Evolutionary conservation across 1,139 yeast genomes (phyloP), one percentile per base, ranked within the genome.

Genomic region (Pichia inconspicua): DNA sequence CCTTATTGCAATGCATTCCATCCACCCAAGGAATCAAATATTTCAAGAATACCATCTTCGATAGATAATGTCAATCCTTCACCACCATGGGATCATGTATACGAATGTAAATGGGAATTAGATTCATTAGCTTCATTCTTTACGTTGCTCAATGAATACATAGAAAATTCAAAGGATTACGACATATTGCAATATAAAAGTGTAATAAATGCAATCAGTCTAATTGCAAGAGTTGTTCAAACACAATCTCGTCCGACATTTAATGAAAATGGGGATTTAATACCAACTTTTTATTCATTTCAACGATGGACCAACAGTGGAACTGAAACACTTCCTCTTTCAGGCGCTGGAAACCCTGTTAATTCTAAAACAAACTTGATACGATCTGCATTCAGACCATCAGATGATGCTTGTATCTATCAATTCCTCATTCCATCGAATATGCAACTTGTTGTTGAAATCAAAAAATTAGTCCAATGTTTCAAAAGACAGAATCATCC

Each of bases 1-100:
- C 95, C 96, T 0, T 88, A 85, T 64, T 88, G 96, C 66, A 88
- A 88, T 64, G 96, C 96, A 0, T 88, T 86, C 69, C 95, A 88
- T 58, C 95, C 96, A 3, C 96, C 96, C 0, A 72, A 74, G 0
- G 75, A 71, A 4, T 77, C 87, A 2, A 73, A 74, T 0, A 74
- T 84, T 25, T 69, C 67, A 43, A 66, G 68, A 41, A 80, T 77
- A 14, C 67, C 75, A 4, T 73, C 86, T 6, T 78, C 82, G 1
- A 69, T 71, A 50, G 96, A 88, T 61, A 61, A 66, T 4, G 96
- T 88, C 1, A 66, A 58, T 42, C 96, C 96, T 0, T 58, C 62
- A 5, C 90, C 89, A 2, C 78, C 84, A 54, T 84, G 90, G 80
- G 63, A 65, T 22, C 71, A 72, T 25, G 95, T 87, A 1, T 88